A percentile compares a stretch with the other conserved stretches of the same genome.
phyloP scores from a whole-genome alignment of 2,329 filamentous ascomycete species.

The Microdochium bolleyi region DNA sequence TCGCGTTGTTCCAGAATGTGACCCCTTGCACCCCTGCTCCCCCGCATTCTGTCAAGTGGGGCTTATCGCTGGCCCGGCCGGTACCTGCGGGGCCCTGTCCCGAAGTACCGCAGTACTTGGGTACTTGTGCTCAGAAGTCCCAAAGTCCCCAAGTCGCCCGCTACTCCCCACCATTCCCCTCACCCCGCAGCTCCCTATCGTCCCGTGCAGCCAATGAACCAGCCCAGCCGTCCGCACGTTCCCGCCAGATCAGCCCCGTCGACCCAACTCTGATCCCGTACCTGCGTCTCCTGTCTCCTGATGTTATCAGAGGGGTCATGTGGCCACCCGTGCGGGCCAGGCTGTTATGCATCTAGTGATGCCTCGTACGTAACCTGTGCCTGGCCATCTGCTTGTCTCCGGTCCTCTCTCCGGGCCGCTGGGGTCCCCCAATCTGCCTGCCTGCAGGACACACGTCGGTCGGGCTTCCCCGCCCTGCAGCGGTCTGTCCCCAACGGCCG shows the following conservation, averaged over 20 bases:
- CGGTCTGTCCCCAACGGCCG: neutral
- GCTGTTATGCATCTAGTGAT: neutral
- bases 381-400: neutral
- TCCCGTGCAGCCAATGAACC: neutral
- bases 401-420: neutral
- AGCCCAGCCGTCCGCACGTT: neutral
- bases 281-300: neutral
- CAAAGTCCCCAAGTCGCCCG: neutral
- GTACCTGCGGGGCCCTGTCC: neutral
- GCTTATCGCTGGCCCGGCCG: neutral
- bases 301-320: neutral
- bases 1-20: neutral
- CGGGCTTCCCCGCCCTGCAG: neutral
- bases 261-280: neutral
- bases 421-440: neutral
- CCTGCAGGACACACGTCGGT: neutral
- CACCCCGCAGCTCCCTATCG: neutral
- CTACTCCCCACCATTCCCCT: neutral
- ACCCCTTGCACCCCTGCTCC: neutral
- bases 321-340: neutral
- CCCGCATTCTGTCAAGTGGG: neutral
- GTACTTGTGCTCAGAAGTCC: neutral
- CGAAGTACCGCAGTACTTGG: neutral
- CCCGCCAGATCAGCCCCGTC: neutral
- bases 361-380: constrained; percentile 1